These are phyloP conservation scores for Drosera spatulata DNA, from an alignment of 179 eudicot species.

Conservation along the genomic window DNA sequence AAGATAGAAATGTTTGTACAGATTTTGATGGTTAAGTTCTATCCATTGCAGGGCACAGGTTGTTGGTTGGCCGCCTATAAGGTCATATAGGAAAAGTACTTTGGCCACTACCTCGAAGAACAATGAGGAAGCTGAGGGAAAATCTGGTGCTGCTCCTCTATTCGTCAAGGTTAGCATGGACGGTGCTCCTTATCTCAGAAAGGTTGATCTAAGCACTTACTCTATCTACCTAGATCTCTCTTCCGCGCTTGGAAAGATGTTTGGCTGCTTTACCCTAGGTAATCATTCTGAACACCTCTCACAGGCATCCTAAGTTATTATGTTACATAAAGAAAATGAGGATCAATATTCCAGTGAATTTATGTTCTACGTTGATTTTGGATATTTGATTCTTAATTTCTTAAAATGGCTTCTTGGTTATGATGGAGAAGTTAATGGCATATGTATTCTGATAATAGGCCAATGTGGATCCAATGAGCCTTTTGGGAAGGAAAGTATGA, in stretches of 20 bases:
- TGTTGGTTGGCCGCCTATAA: constrained; percentile 93
- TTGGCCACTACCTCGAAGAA: constrained; percentile 58
- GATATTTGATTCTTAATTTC: neutral
- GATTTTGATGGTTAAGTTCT: constrained; percentile 3
- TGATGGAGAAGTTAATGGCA: constrained; percentile 8
- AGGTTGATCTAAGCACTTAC: constrained; percentile 68
- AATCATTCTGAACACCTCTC: neutral
- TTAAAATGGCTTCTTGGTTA: neutral
- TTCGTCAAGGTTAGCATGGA: constrained; percentile 57
- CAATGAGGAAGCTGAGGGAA: constrained; percentile 53
- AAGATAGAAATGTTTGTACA: neutral
- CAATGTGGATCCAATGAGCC: constrained; percentile 65
- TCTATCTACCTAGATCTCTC: constrained; percentile 67
- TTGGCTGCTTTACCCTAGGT: constrained; percentile 90
- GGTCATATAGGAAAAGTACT: constrained; percentile 67
- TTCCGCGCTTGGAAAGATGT: constrained; percentile 81
- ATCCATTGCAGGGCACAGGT: constrained; percentile 68
- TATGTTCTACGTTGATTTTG: too few relatives aligned
- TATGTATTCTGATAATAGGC: constrained; percentile 27
- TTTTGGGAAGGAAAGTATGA: constrained; percentile 47
- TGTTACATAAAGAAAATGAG: neutral
- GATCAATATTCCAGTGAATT: neutral
- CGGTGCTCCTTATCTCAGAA: constrained; percentile 89
- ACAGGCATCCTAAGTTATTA: neutral
- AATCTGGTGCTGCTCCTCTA: constrained; percentile 19